Conservation (phyloP, 75 land plant species). For the Picea glauca region DNA sequence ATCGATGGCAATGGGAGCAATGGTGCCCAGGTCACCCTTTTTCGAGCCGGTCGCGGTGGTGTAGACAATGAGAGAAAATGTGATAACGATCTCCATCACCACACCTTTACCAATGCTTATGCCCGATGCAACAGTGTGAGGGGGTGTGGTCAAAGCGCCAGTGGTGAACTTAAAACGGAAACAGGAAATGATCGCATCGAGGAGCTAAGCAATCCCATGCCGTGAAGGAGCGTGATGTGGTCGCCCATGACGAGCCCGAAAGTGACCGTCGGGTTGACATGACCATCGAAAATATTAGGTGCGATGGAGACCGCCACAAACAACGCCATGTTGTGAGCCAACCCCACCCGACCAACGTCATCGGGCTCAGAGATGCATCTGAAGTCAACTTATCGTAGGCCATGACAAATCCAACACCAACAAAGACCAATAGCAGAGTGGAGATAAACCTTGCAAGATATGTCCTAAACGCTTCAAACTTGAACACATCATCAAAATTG, state of each 20-base stretch:
- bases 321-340: slow-evolving; percentile 59
- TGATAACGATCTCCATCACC: slow-evolving; percentile 34
- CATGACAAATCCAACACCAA: slow-evolving; percentile 63
- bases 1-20: slow-evolving; percentile 20
- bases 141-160: slow-evolving; percentile 17
- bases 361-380: slow-evolving; percentile 33
- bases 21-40: too few species aligned
- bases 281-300: slow-evolving; percentile 78
- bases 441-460: slow-evolving; percentile 69
- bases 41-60: slow-evolving; percentile 35
- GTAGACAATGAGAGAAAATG: slow-evolving; percentile 46
- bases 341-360: slow-evolving; percentile 55
- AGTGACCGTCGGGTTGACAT: slow-evolving; percentile 14
- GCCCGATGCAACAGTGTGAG: slow-evolving; percentile 14
- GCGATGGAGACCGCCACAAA: slow-evolving; percentile 54
- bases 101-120: slow-evolving; percentile 14
- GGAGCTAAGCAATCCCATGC: slow-evolving; percentile 72
- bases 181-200: slow-evolving; percentile 51
- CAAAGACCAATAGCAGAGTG: slow-evolving; percentile 62
- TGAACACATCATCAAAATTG: slow-evolving; percentile 25
- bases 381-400: slow-evolving; percentile 49
- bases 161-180: slow-evolving; percentile 48
- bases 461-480: slow-evolving; percentile 13
- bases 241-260: slow-evolving; percentile 30
- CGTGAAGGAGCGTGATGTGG: slow-evolving; percentile 64